Percentiles rank a stretch among this genome's conserved stretches.
Conservation (phyloP, 176 grass and related monocot species). For the Cenchrus purpureus region DNA sequence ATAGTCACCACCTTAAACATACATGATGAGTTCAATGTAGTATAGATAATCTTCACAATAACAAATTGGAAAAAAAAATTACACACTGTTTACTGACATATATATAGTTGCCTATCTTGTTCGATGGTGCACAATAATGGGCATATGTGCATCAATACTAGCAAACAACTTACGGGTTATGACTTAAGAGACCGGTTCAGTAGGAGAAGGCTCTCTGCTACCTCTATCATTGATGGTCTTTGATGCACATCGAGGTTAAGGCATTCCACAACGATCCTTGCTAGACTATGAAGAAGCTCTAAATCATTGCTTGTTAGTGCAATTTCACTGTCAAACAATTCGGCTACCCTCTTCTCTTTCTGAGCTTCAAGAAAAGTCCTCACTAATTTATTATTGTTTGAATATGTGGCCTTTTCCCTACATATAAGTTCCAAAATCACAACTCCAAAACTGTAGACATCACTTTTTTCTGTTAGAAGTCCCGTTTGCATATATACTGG, state of each 20-base stretch:
- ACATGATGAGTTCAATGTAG: too few relatives aligned
- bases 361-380: not conserved
- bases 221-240: not conserved
- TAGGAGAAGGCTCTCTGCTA: not conserved
- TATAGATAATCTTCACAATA: too few relatives aligned
- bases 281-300: not conserved
- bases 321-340: not conserved
- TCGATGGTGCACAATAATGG: too few relatives aligned
- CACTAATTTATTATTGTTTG: not conserved
- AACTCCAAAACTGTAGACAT: conserved; percentile 5
- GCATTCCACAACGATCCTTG: not conserved
- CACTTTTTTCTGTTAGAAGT: not conserved
- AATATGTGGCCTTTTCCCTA: not conserved
- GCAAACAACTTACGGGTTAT: too few relatives aligned
- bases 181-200: too few relatives aligned
- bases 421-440: conserved; percentile 4
- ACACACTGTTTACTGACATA: too few relatives aligned
- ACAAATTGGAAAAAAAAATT: too few relatives aligned
- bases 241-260: not conserved
- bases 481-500: not conserved
- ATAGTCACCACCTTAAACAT: too few relatives aligned
- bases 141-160: too few relatives aligned
- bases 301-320: not conserved
- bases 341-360: not conserved
- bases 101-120: too few relatives aligned